Evolutionary conservation across 371 early-diverging fungal genomes (phyloP).

Genomic region (Lichtheimia hyalospora): DNA sequence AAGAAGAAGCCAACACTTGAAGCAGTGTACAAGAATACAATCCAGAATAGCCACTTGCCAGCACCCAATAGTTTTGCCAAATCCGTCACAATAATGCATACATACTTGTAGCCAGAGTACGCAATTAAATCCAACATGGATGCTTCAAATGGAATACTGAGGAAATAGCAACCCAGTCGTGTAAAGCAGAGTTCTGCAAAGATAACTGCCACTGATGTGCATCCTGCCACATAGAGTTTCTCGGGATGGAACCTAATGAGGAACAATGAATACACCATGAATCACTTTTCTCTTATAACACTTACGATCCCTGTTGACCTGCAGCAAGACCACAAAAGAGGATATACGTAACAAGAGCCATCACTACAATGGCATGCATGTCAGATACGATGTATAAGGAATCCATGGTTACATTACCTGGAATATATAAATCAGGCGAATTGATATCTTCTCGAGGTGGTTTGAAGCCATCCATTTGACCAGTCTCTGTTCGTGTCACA

Average conservation of each 20-base stretch:
- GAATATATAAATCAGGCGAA: constrained; percentile 98
- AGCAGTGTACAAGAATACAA: constrained; percentile 73
- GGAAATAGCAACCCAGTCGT: constrained; percentile 86
- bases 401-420: constrained; percentile 42
- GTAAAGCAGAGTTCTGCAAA: constrained; percentile 80
- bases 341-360: constrained; percentile 95
- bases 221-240: constrained; percentile 84
- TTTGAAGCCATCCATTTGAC: constrained; percentile 83
- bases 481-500: constrained; percentile 78
- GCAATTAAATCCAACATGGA: constrained; percentile 86
- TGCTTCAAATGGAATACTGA: constrained; percentile 82
- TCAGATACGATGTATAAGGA: too few species aligned
- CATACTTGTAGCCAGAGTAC: constrained; percentile 97
- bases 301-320: constrained; percentile 65
- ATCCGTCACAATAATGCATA: constrained; percentile 70
- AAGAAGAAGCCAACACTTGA: constrained; percentile 76
- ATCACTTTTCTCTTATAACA: background rate
- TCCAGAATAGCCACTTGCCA: constrained; percentile 58
- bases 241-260: constrained; percentile 84
- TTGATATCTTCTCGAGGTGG: constrained; percentile 91
- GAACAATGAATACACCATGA: background rate
- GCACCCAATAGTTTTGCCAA: constrained; percentile 47
- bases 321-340: constrained; percentile 78
- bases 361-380: constrained; percentile 42
- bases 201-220: constrained; percentile 82